Evolutionary conservation across 805 yeast species (phyloP).

Genomic region (Starmerella vitae): DNA sequence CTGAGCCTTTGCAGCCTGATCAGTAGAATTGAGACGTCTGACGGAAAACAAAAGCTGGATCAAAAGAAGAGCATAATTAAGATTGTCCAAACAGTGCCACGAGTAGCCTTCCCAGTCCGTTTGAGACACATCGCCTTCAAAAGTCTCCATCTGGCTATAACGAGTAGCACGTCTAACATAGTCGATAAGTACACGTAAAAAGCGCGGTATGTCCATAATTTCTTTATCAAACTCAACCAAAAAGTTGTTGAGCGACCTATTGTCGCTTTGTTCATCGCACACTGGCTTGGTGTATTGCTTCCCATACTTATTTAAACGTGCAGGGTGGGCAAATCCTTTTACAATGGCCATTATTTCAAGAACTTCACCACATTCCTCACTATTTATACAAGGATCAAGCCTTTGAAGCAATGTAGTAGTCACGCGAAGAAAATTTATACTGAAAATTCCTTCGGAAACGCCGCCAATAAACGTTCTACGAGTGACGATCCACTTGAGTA

Average conservation of each 20-base stretch:
- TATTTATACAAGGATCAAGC: slow-evolving; percentile 6
- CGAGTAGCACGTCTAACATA: background rate
- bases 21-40: too few species aligned
- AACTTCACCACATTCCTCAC: slow-evolving; percentile 4
- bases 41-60: background rate
- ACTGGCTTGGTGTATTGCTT: background rate
- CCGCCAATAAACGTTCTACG: background rate
- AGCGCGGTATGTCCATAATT: background rate
- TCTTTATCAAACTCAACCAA: background rate
- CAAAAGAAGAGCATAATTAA: background rate
- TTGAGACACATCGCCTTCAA: background rate
- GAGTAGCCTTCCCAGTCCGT: background rate
- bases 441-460: background rate
- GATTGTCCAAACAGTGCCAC: background rate
- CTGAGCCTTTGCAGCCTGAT: too few species aligned
- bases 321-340: slow-evolving; percentile 15
- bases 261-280: background rate
- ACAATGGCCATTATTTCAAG: slow-evolving; percentile 7
- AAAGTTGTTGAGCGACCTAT: background rate
- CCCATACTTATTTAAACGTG: slow-evolving; percentile 14
- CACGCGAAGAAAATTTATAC: slow-evolving; percentile 9
- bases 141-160: background rate
- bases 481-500: background rate
- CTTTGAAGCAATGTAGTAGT: slow-evolving; percentile 4
- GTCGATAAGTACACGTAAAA: background rate